Conservation (phyloP, 192 early-diverging fungal species). For the Obelidium mucronatum region DNA sequence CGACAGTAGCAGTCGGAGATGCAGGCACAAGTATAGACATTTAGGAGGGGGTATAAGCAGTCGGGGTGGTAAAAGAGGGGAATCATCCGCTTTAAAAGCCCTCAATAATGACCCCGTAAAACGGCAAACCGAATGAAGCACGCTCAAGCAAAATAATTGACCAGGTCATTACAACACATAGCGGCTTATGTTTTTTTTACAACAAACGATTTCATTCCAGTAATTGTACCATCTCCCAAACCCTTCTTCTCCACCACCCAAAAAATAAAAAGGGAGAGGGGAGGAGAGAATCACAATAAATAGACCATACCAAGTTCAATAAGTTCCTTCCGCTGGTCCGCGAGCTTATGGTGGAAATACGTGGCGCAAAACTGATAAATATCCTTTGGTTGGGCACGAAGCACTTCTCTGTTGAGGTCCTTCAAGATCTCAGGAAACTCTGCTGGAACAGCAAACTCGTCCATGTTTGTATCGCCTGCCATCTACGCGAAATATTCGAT, state of each 20-base stretch:
- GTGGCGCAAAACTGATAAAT: slow-evolving; percentile 92
- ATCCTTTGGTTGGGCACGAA: slow-evolving; percentile 81
- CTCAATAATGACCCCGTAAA: too few species aligned
- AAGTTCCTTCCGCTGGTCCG: slow-evolving; percentile 66
- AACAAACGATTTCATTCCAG: too few species aligned
- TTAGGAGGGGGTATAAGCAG: neutral
- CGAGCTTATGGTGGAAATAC: slow-evolving; percentile 87
- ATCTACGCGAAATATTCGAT: neutral
- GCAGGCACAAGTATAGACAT: neutral
- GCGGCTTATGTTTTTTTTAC: too few species aligned
- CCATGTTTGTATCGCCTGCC: slow-evolving; percentile 4
- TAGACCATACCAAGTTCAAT: slow-evolving; percentile 45
- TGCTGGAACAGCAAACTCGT: slow-evolving; percentile 51
- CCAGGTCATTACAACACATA: too few species aligned
- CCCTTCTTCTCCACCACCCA: neutral
- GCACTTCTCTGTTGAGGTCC: slow-evolving; percentile 83
- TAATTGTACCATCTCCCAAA: too few species aligned
- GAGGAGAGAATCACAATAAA: neutral
- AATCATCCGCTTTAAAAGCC: too few species aligned
- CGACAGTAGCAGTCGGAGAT: too few species aligned
- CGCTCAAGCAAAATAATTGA: too few species aligned
- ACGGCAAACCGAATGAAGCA: neutral
- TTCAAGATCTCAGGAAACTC: slow-evolving; percentile 74
- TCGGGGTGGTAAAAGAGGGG: neutral
- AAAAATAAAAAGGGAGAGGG: too few species aligned